Conservation (phyloP, 2,329 filamentous ascomycete genomes). For the Phoma herbarum region DNA sequence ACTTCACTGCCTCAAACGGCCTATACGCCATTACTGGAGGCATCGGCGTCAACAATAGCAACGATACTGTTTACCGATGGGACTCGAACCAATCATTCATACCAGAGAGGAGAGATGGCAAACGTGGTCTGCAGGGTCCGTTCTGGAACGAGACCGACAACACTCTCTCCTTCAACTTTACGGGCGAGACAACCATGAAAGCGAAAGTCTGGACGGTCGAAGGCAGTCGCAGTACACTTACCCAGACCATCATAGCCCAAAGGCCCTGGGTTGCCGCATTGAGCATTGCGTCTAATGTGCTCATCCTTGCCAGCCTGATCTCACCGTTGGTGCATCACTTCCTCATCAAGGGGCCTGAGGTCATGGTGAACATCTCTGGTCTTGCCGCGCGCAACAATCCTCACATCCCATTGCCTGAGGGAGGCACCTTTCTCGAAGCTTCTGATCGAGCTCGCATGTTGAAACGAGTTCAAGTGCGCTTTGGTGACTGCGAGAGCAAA, state of each 20-base stretch:
- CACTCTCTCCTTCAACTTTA: background rate
- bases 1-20: too few relatives aligned
- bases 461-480: too few relatives aligned
- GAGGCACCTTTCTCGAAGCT: constrained; percentile 5
- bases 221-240: background rate
- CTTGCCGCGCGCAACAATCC: constrained; percentile 17
- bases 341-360: constrained; percentile 5
- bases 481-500: too few relatives aligned
- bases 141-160: too few relatives aligned
- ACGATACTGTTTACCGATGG: too few relatives aligned
- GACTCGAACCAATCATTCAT: too few relatives aligned
- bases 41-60: too few relatives aligned
- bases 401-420: constrained; percentile 1
- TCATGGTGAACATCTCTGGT: constrained; percentile 20
- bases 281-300: background rate
- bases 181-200: background rate
- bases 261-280: background rate
- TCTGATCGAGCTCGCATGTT: constrained; percentile 9
- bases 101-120: too few relatives aligned
- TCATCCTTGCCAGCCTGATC: constrained; percentile 7
- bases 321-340: constrained; percentile 3
- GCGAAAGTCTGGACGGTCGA: background rate
- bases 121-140: too few relatives aligned
- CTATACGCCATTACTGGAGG: too few relatives aligned
- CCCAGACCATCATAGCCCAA: background rate